These are phyloP conservation scores for Poronia punctata DNA, from an alignment of 495 filamentous ascomycete genomes.

Conservation along the genomic window DNA sequence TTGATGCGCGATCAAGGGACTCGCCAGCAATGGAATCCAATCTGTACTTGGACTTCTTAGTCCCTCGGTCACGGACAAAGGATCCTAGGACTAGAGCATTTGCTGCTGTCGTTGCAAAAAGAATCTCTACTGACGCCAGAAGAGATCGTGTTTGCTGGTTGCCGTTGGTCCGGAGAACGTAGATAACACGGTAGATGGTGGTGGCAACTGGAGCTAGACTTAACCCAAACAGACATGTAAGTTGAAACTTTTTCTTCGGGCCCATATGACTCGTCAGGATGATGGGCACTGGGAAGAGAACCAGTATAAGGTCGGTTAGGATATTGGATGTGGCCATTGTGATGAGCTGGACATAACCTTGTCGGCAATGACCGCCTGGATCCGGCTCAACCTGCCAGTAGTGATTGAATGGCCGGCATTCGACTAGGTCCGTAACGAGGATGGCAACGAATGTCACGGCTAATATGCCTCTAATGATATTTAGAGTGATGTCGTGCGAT, in stretches of 20 bases:
- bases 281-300: slow-evolving; percentile 82
- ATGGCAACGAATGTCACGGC: slow-evolving; percentile 69
- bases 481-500: slow-evolving; percentile 59
- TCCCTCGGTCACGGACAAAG: slow-evolving; percentile 70
- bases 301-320: slow-evolving; percentile 77
- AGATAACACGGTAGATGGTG: slow-evolving; percentile 69
- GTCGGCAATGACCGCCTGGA: slow-evolving; percentile 75
- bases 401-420: slow-evolving; percentile 77
- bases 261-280: slow-evolving; percentile 68
- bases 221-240: slow-evolving; percentile 73
- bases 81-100: slow-evolving; percentile 76
- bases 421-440: slow-evolving; percentile 70
- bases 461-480: slow-evolving; percentile 67
- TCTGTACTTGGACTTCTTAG: slow-evolving; percentile 72
- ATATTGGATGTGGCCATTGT: slow-evolving; percentile 84
- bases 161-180: slow-evolving; percentile 55
- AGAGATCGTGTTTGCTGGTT: slow-evolving; percentile 71
- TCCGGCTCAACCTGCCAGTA: slow-evolving; percentile 93
- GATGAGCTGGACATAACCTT: slow-evolving; percentile 75
- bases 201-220: slow-evolving; percentile 68
- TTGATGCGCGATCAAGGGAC: slow-evolving; percentile 37
- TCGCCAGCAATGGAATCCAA: slow-evolving; percentile 40
- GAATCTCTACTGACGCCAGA: slow-evolving; percentile 67
- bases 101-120: slow-evolving; percentile 68
- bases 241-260: slow-evolving; percentile 54